These are phyloP conservation scores for Catharanthus roseus DNA, from an alignment of 257 asterid genomes.

Conservation along the genomic window DNA sequence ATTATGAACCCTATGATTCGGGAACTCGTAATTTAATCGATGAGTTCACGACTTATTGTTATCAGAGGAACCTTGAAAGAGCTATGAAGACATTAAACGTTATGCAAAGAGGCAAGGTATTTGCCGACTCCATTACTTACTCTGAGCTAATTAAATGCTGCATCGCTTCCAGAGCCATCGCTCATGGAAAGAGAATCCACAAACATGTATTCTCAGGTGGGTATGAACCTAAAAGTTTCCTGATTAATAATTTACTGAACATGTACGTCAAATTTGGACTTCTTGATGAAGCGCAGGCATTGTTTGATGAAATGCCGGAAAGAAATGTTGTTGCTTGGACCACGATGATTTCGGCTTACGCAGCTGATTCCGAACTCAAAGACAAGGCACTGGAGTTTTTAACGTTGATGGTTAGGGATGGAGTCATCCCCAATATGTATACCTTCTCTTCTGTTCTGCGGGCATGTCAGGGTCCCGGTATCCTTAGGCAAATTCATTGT, in stretches of 20 bases:
- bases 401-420: conserved; percentile 70
- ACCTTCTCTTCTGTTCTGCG: conserved; percentile 85
- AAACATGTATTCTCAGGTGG: conserved; percentile 63
- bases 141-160: conserved; percentile 84
- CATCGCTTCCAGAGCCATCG: conserved; percentile 50
- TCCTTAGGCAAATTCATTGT: conserved; percentile 58
- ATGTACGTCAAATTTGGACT: conserved; percentile 77
- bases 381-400: conserved; percentile 55
- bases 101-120: conserved; percentile 52
- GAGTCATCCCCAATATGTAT: conserved; percentile 74
- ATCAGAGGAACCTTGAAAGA: conserved; percentile 52
- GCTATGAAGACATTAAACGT: conserved; percentile 61
- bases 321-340: conserved; percentile 80
- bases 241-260: conserved; percentile 53
- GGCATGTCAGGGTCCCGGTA: conserved; percentile 48
- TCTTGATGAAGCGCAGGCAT: conserved; percentile 49
- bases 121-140: conserved; percentile 64
- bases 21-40: conserved; percentile 2
- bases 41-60: conserved; percentile 48
- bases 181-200: conserved; percentile 55
- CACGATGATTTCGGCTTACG: conserved; percentile 65
- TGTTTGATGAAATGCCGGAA: conserved; percentile 64
- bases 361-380: conserved; percentile 34
- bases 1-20: background rate
- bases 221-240: conserved; percentile 75